These are phyloP conservation scores for Combretum micranthum DNA, from an alignment of 345 rosid species.

Conservation along the genomic window DNA sequence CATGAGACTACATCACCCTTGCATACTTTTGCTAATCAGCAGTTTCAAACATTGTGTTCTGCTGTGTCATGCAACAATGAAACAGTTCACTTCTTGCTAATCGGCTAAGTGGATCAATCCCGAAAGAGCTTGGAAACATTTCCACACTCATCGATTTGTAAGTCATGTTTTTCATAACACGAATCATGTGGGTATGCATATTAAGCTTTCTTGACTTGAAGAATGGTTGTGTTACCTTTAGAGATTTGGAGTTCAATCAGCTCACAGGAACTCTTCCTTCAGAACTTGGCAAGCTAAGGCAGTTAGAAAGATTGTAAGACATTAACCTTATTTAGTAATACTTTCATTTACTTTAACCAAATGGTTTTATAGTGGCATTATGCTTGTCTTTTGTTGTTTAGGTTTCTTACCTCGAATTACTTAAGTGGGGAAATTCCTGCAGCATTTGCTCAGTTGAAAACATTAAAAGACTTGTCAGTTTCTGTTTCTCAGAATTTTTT, in stretches of 20 bases:
- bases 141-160: conserved; percentile 1
- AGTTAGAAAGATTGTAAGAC: too few species aligned
- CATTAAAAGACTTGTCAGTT: conserved; percentile 3
- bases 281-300: too few species aligned
- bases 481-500: neutral
- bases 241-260: conserved; percentile 8
- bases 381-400: conserved; percentile 4
- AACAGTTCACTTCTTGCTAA: conserved; percentile 3
- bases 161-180: neutral
- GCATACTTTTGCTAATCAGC: too few species aligned
- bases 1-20: too few species aligned
- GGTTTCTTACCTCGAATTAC: conserved; percentile 16
- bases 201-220: too few species aligned
- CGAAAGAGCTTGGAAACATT: conserved; percentile 10
- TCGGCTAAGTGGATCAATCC: conserved; percentile 9
- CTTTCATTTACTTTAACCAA: neutral
- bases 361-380: neutral
- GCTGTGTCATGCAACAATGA: too few species aligned
- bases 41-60: too few species aligned
- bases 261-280: neutral
- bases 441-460: conserved; percentile 10
- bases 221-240: neutral
- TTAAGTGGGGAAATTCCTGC: conserved; percentile 17
- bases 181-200: too few species aligned
- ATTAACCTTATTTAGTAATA: too few species aligned